Conservation (phyloP, 306 rosid genomes). For the Pterocarpus santalinus region DNA sequence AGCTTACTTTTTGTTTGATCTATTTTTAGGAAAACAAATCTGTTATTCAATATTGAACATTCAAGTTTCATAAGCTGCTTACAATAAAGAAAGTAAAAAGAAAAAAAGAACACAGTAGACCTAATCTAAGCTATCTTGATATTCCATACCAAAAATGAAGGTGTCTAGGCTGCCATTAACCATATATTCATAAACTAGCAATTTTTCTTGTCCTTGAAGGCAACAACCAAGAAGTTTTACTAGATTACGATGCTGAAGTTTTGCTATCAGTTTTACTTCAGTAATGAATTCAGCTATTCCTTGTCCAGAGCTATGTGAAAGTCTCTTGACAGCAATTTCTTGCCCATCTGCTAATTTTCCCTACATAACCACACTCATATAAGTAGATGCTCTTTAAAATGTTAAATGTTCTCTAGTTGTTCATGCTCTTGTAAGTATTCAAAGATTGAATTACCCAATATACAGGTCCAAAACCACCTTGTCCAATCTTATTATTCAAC, state of each 20-base stretch:
- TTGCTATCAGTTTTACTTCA: slow-evolving; percentile 34
- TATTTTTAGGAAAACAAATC: not conserved
- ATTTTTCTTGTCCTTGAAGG: not conserved
- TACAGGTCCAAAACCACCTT: slow-evolving; percentile 52
- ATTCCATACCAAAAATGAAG: slow-evolving; percentile 47
- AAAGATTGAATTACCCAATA: slow-evolving; percentile 41
- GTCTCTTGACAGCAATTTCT: slow-evolving; percentile 53
- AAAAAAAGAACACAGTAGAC: not conserved
- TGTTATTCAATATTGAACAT: not conserved
- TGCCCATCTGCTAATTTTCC: slow-evolving; percentile 40
- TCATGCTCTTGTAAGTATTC: not conserved
- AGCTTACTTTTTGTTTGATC: slow-evolving; percentile 26
- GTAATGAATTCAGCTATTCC: slow-evolving; percentile 28
- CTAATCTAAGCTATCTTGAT: not conserved
- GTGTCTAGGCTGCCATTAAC: slow-evolving; percentile 40
- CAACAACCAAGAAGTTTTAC: slow-evolving; percentile 30
- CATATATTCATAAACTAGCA: slow-evolving; percentile 35
- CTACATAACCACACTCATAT: slow-evolving; percentile 2
- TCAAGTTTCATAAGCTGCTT: not conserved
- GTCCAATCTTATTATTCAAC: slow-evolving; percentile 18
- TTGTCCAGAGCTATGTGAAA: slow-evolving; percentile 46
- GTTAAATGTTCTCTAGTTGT: not conserved
- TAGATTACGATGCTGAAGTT: slow-evolving; percentile 35
- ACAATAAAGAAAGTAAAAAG: not conserved
- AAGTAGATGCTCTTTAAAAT: not conserved